phyloP scores from a whole-genome alignment of 106 monocot genomes.

The Acorus calamus region DNA sequence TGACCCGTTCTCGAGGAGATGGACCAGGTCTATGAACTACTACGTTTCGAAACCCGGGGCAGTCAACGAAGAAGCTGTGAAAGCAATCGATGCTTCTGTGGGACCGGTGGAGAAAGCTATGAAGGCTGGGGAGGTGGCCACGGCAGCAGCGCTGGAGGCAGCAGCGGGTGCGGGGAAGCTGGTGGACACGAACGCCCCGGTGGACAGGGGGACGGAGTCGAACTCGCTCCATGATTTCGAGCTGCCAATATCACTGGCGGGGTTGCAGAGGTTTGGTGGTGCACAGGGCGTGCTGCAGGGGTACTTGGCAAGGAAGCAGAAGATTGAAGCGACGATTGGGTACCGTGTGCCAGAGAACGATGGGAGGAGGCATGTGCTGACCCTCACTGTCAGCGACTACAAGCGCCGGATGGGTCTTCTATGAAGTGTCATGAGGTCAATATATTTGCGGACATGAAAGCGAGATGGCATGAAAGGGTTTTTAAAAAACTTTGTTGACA shows the following conservation, averaged over 20 bases:
- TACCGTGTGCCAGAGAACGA: constrained; percentile 63
- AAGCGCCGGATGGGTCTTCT: constrained; percentile 78
- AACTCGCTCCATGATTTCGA: constrained; percentile 71
- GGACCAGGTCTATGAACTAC: constrained; percentile 91
- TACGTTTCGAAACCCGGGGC: constrained; percentile 49
- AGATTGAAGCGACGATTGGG: constrained; percentile 68
- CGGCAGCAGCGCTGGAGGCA: constrained; percentile 67
- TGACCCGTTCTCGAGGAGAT: constrained; percentile 91
- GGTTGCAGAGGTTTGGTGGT: constrained; percentile 63
- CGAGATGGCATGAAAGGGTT: no score
- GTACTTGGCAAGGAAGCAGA: constrained; percentile 78
- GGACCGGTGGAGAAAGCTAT: constrained; percentile 1
- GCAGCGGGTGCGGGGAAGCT: constrained; percentile 85
- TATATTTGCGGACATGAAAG: background rate
- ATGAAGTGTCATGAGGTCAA: constrained; percentile 9
- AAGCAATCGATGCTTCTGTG: background rate
- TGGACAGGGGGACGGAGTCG: constrained; percentile 62
- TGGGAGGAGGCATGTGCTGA: constrained; percentile 59
- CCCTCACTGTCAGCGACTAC: constrained; percentile 89
- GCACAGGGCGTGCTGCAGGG: constrained; percentile 41
- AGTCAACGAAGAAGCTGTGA: constrained; percentile 21
- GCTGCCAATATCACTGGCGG: constrained; percentile 59
- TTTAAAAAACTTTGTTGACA: no score
- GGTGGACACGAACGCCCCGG: constrained; percentile 75
- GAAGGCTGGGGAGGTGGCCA: constrained; percentile 35